Base-by-base conservation (phyloP, 2,329 filamentous ascomycete species). In the Diaporthe vaccinii region DNA sequence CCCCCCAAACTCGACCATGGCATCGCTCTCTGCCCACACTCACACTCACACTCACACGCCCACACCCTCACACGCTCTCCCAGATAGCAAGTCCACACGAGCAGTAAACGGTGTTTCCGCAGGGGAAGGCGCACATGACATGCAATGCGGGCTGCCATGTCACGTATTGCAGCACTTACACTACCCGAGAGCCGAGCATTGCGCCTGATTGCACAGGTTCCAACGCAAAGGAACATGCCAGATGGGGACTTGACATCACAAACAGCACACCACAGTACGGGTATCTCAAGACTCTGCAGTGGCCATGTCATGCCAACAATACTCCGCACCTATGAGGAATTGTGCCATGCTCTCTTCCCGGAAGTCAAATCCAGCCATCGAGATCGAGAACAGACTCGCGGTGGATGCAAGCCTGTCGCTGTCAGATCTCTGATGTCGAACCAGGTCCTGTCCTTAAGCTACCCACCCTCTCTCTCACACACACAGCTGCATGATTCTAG, bases 81-180 rank as follows among this genome's bases (percentile, higher is more conserved):
- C 44, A 53, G 62, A 61, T 5, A 53, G n/a, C 46, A 69, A 41
- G 46, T 55, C 15, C n/a, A 55, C 65, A 55, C 53, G 53, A 58
- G 28, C 68, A 69, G 65, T 41, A 41, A 34, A 59, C 53, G 51
- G 41, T 59, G 68, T 61, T 28, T 55, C 49, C 46, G 34, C 49
- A 69, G 62, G 46, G 2, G 49, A n/a, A 39, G 25, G n/a, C 49
- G 49, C 49, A 69, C 41, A 49, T 28, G 57, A 59, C 44, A 69
- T 73, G 62, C 71, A 58, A 57, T 51, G 57, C 62, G 10, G 62
- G 17, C 55, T 74, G 74, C 71, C 31, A 74, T 74, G 72, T 58
- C 57, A 71, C 55, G 72, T 67, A 53, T 57, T 31, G 72, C 65
- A 72, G 39, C 51, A 55, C 62, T 39, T 39, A 39, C 34, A 36